Percentiles rank a stretch among this genome's conserved stretches.
phyloP scores from a whole-genome alignment of 352 stramenopile species.

The Globisporangium okanoganense region DNA sequence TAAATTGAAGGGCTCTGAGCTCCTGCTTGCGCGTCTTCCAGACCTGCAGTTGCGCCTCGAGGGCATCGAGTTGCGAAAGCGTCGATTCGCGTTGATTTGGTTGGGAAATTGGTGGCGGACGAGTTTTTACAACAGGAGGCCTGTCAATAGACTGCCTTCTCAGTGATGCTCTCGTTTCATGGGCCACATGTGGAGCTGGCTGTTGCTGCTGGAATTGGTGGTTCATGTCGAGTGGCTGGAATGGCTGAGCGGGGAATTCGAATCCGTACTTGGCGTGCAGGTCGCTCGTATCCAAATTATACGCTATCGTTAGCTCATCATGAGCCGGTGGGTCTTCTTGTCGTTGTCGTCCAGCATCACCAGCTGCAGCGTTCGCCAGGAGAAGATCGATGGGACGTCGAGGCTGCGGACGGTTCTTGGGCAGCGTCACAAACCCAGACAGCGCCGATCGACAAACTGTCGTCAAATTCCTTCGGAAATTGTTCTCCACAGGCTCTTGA shows the following conservation, averaged over 20 bases:
- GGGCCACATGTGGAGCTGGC: neutral
- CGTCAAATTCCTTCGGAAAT: neutral
- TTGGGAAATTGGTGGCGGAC: neutral
- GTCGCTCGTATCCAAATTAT: neutral
- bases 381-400: constrained; percentile 35
- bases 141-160: neutral
- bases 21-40: constrained; percentile 11
- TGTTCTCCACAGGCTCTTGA: neutral
- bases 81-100: neutral
- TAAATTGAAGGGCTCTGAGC: constrained; percentile 1
- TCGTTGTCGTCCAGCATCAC: neutral
- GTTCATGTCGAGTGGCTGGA: neutral
- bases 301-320: neutral
- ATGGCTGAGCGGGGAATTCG: constrained; percentile 10
- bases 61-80: constrained; percentile 8
- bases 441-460: constrained; percentile 1
- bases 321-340: neutral
- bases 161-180: neutral
- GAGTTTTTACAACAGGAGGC: neutral
- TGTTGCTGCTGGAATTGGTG: neutral
- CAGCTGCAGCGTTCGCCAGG: neutral
- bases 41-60: constrained; percentile 11
- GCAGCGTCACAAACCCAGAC: constrained; percentile 33
- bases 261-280: constrained; percentile 12
- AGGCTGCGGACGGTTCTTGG: constrained; percentile 27